phyloP scores from a whole-genome alignment of 768 basidiomycete genomes.

The Sporobolomyces pararoseus region DNA sequence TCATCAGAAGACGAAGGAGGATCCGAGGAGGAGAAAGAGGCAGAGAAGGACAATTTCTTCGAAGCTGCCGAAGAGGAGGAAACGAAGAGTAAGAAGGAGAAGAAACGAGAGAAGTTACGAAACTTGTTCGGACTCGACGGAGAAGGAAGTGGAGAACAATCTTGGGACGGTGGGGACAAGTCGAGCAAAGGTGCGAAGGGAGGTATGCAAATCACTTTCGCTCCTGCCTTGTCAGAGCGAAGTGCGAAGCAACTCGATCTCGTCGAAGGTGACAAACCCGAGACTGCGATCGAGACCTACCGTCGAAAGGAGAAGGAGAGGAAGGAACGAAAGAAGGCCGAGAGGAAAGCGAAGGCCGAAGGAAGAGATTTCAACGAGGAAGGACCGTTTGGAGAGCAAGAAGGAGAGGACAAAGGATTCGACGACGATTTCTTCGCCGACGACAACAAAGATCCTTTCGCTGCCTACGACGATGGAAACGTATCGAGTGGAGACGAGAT shows the following conservation, averaged over 20 bases:
- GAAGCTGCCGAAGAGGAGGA: conserved; percentile 48
- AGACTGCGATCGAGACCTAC: conserved; percentile 85
- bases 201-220: conserved; percentile 95
- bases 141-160: conserved; percentile 26
- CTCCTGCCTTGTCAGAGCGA: conserved; percentile 66
- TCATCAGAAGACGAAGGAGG: conserved; percentile 59
- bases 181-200: conserved; percentile 47
- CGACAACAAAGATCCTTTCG: conserved; percentile 42
- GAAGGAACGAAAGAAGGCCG: conserved; percentile 72
- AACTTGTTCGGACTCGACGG: conserved; percentile 37
- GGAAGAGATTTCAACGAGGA: conserved; percentile 44
- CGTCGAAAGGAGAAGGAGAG: conserved; percentile 86
- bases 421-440: conserved; percentile 75
- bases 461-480: conserved; percentile 35
- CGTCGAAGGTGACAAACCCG: conserved; percentile 55
- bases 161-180: conserved; percentile 39
- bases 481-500: conserved; percentile 42
- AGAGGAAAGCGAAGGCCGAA: conserved; percentile 53
- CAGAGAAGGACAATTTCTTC: conserved; percentile 56
- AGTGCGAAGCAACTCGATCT: conserved; percentile 45
- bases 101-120: conserved; percentile 34
- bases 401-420: conserved; percentile 43
- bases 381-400: conserved; percentile 24
- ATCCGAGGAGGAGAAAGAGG: conserved; percentile 51
- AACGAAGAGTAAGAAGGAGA: conserved; percentile 34